phyloP scores from a whole-genome alignment of 192 early-diverging fungal species.

The Backusella parvicylindrica region DNA sequence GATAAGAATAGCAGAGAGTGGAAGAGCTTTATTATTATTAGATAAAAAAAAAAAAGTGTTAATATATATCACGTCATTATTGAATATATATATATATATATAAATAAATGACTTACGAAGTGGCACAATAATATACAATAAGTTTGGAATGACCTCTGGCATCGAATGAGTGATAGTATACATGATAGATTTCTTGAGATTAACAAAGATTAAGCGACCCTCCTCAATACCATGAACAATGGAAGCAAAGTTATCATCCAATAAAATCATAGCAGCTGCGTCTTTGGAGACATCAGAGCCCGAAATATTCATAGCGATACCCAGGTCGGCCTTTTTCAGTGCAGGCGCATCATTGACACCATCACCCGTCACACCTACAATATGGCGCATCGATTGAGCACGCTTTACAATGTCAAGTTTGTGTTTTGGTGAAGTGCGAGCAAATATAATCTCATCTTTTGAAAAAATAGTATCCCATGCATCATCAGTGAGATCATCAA shows the following conservation, averaged over 20 bases:
- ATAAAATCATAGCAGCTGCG: conserved; percentile 93
- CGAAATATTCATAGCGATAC: conserved; percentile 95
- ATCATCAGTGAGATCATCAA: conserved; percentile 71
- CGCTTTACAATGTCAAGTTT: conserved; percentile 95
- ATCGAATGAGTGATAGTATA: conserved; percentile 92
- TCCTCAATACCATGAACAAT: conserved; percentile 91
- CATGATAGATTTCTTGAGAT: conserved; percentile 93
- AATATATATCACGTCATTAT: not conserved
- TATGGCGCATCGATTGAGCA: conserved; percentile 87
- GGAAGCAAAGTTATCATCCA: conserved; percentile 98
- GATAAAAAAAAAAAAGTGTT: not conserved
- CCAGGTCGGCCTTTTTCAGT: conserved; percentile 93
- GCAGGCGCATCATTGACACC: conserved; percentile 87
- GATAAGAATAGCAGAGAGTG: conserved; percentile 82
- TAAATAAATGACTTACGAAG: conserved; percentile 41
- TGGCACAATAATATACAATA: conserved; percentile 84
- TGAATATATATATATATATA: not conserved
- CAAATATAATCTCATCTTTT: conserved; percentile 96
- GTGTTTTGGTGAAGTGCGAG: conserved; percentile 93
- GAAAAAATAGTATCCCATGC: conserved; percentile 94
- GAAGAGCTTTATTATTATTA: conserved; percentile 39
- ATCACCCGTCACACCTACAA: conserved; percentile 97
- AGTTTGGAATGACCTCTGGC: conserved; percentile 83
- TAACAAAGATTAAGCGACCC: conserved; percentile 92
- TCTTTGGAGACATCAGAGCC: conserved; percentile 97